Conservation (phyloP, 805 yeast species). For the Hanseniaspora singularis region DNA sequence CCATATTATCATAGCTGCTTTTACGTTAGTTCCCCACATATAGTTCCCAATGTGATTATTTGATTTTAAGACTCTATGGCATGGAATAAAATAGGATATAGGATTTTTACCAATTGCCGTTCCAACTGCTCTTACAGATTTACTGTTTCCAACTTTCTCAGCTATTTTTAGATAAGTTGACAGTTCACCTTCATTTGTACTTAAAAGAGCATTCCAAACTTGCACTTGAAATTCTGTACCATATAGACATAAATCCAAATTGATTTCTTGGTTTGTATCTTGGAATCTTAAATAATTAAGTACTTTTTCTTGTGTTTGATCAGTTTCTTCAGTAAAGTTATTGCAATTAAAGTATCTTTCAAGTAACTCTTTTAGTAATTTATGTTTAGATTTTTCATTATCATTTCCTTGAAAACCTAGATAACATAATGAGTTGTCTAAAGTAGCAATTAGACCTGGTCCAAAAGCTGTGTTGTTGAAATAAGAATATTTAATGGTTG, state of each 20-base stretch:
- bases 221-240: slow-evolving; percentile 33
- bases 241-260: slow-evolving; percentile 24
- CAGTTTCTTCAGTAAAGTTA: neutral
- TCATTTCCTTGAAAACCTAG: neutral
- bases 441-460: neutral
- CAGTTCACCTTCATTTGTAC: slow-evolving; percentile 26
- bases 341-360: neutral
- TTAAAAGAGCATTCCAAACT: slow-evolving; percentile 31
- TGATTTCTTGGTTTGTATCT: neutral
- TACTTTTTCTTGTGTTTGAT: neutral
- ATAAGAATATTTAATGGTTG: neutral
- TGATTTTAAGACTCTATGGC: slow-evolving; percentile 33
- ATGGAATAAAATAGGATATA: slow-evolving; percentile 33
- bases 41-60: slow-evolving; percentile 29
- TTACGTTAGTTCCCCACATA: slow-evolving; percentile 31
- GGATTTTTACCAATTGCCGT: slow-evolving; percentile 33
- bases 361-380: neutral
- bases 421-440: neutral
- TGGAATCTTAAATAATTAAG: neutral
- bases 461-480: neutral
- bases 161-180: slow-evolving; percentile 31
- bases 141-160: slow-evolving; percentile 23
- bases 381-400: neutral
- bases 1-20: slow-evolving; percentile 23
- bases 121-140: slow-evolving; percentile 32